Evolutionary conservation across 1,139 yeast species (phyloP).

Genomic region (Sugiyamaella novakii): DNA sequence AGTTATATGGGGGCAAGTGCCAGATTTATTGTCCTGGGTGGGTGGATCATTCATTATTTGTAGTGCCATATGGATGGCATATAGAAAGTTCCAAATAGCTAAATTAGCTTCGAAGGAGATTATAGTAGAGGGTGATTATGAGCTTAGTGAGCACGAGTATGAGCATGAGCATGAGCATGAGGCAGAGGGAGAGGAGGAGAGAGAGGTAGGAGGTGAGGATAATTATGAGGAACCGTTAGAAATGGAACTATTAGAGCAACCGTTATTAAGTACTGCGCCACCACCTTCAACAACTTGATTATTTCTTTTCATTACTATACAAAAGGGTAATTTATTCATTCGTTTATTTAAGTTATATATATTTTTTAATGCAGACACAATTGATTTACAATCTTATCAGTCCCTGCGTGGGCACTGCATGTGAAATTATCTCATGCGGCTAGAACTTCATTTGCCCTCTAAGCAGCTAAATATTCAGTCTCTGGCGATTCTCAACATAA

Average conservation of each 20-base stretch:
- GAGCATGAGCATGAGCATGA: constrained; percentile 3
- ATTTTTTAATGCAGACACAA: background rate
- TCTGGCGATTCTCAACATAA: no score
- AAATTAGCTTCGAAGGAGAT: constrained; percentile 3
- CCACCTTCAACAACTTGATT: background rate
- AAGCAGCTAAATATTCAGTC: no score
- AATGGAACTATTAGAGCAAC: background rate
- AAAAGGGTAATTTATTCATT: no score
- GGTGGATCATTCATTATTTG: constrained; percentile 72
- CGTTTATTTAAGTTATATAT: background rate
- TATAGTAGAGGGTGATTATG: constrained; percentile 6
- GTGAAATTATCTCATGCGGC: background rate
- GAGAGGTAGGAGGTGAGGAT: background rate
- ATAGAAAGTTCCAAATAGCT: constrained; percentile 14
- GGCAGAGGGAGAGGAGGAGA: background rate
- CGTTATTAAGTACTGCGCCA: background rate
- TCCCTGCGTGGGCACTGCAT: constrained; percentile 1
- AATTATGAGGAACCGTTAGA: background rate
- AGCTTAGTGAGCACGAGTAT: constrained; percentile 5
- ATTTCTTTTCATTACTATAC: no score
- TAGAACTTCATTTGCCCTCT: background rate
- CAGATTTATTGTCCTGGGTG: constrained; percentile 64
- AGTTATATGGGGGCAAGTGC: constrained; percentile 69
- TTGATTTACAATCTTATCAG: background rate
- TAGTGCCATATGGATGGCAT: constrained; percentile 62